A percentile compares a stretch with the other conserved stretches of the same genome.
Conservation (phyloP, 2,329 filamentous ascomycete genomes). For the Paecilomyces formosus region DNA sequence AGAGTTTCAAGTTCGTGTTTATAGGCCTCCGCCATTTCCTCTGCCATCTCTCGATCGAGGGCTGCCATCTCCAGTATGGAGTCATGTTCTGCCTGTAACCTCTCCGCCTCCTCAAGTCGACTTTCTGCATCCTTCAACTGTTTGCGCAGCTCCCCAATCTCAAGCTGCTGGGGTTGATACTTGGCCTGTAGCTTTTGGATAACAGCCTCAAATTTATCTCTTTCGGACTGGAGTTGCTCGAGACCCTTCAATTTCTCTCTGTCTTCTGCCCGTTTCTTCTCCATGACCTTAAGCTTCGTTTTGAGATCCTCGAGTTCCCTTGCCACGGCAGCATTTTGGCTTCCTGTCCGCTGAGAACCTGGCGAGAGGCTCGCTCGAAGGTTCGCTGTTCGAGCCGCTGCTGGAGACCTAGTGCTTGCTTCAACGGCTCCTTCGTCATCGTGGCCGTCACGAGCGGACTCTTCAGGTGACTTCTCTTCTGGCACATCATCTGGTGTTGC, state of each 20-base stretch:
- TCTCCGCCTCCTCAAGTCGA: slow-evolving; percentile 62
- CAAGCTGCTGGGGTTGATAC: slow-evolving; percentile 75
- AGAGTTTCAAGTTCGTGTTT: slow-evolving; percentile 74
- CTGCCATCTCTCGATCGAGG: slow-evolving; percentile 90
- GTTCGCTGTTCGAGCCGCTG: slow-evolving; percentile 15
- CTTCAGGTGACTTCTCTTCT: slow-evolving; percentile 19
- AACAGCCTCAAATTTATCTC: slow-evolving; percentile 58
- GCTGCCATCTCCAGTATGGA: slow-evolving; percentile 77
- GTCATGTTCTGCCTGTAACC: slow-evolving; percentile 76
- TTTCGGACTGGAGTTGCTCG: slow-evolving; percentile 61
- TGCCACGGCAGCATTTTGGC: slow-evolving; percentile 42
- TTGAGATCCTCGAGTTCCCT: slow-evolving; percentile 81
- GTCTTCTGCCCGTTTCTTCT: slow-evolving; percentile 80
- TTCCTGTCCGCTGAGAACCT: slow-evolving; percentile 36
- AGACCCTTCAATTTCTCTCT: slow-evolving; percentile 74
- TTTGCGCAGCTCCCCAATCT: slow-evolving; percentile 68
- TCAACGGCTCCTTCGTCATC: slow-evolving; percentile 13
- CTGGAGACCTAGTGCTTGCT: slow-evolving; percentile 17
- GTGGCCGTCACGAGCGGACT: slow-evolving; percentile 14
- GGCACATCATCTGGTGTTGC: slow-evolving; percentile 21
- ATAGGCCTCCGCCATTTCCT: slow-evolving; percentile 77
- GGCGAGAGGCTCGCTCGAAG: slow-evolving; percentile 21
- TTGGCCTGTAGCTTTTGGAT: slow-evolving; percentile 88
- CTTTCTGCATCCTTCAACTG: slow-evolving; percentile 68
- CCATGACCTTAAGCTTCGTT: slow-evolving; percentile 75